Evolutionary conservation across 1,284 basidiomycete genomes (phyloP).

Genomic region (Entoloma clypeatum): DNA sequence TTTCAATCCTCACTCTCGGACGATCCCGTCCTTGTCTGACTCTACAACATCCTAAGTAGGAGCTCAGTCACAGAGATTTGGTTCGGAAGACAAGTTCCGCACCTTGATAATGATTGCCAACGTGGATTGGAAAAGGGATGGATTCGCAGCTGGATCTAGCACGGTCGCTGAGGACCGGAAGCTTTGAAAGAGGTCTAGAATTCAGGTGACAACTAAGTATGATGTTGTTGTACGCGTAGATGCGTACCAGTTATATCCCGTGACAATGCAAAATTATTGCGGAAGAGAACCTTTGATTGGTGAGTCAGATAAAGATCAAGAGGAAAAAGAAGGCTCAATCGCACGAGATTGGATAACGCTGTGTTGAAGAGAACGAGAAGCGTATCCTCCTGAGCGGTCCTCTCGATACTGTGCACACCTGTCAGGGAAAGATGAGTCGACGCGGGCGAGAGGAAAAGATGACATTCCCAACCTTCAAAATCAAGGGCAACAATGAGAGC

Average conservation of each 20-base stretch:
- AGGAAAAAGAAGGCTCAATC: slow-evolving; percentile 6
- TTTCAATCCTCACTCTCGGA: slow-evolving; percentile 52
- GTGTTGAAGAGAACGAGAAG: slow-evolving; percentile 62
- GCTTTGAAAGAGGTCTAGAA: slow-evolving; percentile 59
- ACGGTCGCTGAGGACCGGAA: slow-evolving; percentile 61
- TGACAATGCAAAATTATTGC: slow-evolving; percentile 61
- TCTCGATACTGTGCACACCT: slow-evolving; percentile 64
- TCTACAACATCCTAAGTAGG: slow-evolving; percentile 57
- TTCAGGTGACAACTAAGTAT: too few relatives aligned
- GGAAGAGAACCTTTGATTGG: slow-evolving; percentile 49
- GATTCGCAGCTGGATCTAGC: slow-evolving; percentile 55
- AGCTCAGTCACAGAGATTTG: too few relatives aligned
- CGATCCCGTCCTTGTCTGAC: slow-evolving; percentile 53
- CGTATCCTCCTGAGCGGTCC: slow-evolving; percentile 61
- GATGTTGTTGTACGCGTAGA: too few relatives aligned
- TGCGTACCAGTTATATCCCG: slow-evolving; percentile 55
- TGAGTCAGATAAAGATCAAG: background rate
- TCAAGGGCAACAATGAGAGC: slow-evolving; percentile 56
- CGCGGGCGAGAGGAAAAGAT: too few relatives aligned
- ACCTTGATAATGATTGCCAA: slow-evolving; percentile 64
- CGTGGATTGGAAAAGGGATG: slow-evolving; percentile 53
- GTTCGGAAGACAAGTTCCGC: slow-evolving; percentile 14
- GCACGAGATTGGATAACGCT: slow-evolving; percentile 59
- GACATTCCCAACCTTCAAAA: slow-evolving; percentile 45
- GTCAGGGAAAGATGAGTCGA: background rate